Base-by-base conservation (phyloP, 306 rosid species). In the Vicia villosa region DNA sequence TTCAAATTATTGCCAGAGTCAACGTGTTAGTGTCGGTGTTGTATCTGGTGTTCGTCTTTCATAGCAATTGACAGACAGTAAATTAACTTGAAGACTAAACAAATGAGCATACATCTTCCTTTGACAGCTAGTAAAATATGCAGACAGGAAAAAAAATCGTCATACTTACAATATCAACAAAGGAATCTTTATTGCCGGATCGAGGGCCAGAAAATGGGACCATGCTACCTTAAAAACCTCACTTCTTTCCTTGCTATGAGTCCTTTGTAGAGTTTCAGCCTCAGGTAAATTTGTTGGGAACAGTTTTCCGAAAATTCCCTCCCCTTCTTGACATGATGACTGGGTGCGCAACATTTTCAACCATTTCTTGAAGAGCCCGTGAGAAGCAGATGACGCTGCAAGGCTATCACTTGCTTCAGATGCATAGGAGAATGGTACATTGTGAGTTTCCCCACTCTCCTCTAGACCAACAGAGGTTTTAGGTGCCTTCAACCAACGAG, bases 121-220 rank as follows among this genome's bases (percentile, higher is more conserved):
- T 66, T 45, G 43, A 30, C 54, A 60, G 41, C 64, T 40, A 52
- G 50, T 49, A 73, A 32, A 63, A 63, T 52, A 54, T 62, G 41
- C 40, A 59, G 50, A 57, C 15, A 72, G 37, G 16, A 58, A 49
- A n/a, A 57, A 72, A 67, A 36, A 64, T 13, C 69, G 73, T 0
- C 52, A 20, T 74, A 86, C 98, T 90, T 83, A 93, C 98, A 93
- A 93, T 70, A 93, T 67, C 59, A 93, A 62, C 61, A 90, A 64
- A 66, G 97, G 98, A 65, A 90, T 79, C 89, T 83, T 93, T 79
- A 90, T 57, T 63, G 91, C 60, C 59, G 85, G 82, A 70, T 90
- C 87, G 69, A 90, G 79, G 56, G 87, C 80, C 68, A 82, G 74
- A 82, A 88, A 90, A 66, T 80, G 84, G 76, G 84, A 79, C 91